Conservation (phyloP, 2,329 filamentous ascomycete species). For the Cryphonectria nitschkei region DNA sequence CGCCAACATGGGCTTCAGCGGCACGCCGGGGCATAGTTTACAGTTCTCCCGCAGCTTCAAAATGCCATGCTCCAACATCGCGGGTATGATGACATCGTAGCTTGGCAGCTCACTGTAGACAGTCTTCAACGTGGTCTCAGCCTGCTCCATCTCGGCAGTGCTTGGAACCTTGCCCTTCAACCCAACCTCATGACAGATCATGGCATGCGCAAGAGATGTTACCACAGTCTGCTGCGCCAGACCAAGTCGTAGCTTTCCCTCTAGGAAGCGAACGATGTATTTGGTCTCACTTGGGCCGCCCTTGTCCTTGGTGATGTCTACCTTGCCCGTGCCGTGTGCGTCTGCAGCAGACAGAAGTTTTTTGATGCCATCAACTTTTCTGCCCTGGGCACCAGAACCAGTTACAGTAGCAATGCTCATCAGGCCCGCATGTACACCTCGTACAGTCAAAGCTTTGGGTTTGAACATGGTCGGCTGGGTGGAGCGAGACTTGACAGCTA, state of each 20-base stretch:
- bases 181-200: conserved; percentile 82
- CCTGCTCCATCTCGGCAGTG: conserved; percentile 77
- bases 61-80: conserved; percentile 85
- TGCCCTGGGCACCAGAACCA: conserved; percentile 84
- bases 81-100: conserved; percentile 92
- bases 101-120: conserved; percentile 95
- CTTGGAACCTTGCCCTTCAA: conserved; percentile 70
- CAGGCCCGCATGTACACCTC: conserved; percentile 83
- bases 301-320: conserved; percentile 91
- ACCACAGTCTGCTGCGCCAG: conserved; percentile 92
- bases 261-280: conserved; percentile 87
- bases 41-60: conserved; percentile 80
- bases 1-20: conserved; percentile 96
- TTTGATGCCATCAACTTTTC: conserved; percentile 94
- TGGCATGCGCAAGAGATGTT: conserved; percentile 85
- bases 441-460: conserved; percentile 85
- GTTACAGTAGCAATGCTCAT: conserved; percentile 86
- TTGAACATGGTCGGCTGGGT: conserved; percentile 99
- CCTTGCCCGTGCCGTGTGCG: conserved; percentile 70
- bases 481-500: conserved; percentile 92
- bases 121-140: conserved; percentile 83
- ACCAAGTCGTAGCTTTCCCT: conserved; percentile 90
- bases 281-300: conserved; percentile 95
- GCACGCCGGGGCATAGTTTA: conserved; percentile 90
- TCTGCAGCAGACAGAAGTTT: conserved; percentile 93